Evolutionary conservation across 805 yeast species (phyloP).

Genomic region (Candida bentonensis): DNA sequence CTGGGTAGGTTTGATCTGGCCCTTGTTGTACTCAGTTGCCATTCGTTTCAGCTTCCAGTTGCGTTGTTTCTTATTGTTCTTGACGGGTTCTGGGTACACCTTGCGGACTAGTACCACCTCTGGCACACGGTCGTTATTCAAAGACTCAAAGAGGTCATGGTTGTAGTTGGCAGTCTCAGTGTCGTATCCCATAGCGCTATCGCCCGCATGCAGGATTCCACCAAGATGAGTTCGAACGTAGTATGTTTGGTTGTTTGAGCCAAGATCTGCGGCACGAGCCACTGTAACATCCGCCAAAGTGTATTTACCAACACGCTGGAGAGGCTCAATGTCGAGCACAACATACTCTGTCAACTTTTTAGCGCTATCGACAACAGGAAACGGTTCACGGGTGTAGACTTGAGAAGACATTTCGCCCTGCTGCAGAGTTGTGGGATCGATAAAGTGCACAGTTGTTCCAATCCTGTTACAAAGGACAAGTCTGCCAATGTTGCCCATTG

Average conservation of each 20-base stretch:
- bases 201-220: constrained; percentile 91
- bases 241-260: constrained; percentile 68
- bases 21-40: constrained; percentile 67
- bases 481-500: constrained; percentile 70
- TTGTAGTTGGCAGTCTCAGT: constrained; percentile 76
- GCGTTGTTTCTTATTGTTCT: constrained; percentile 63
- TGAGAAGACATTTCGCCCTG: constrained; percentile 57
- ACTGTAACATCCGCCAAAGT: constrained; percentile 84
- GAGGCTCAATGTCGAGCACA: constrained; percentile 87
- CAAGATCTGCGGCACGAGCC: constrained; percentile 81
- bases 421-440: constrained; percentile 74
- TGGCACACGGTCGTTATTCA: constrained; percentile 47
- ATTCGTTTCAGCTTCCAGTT: constrained; percentile 92
- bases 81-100: constrained; percentile 48
- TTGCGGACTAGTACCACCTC: constrained; percentile 86
- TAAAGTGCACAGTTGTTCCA: constrained; percentile 68
- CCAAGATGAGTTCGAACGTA: constrained; percentile 88
- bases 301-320: constrained; percentile 70
- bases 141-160: constrained; percentile 58
- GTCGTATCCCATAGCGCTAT: constrained; percentile 84
- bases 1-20: constrained; percentile 62
- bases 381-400: constrained; percentile 73
- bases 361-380: constrained; percentile 52
- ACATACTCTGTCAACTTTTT: constrained; percentile 73
- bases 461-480: constrained; percentile 75